Conservation (phyloP, 2,329 filamentous ascomycete species). For the Monilinia laxa region DNA sequence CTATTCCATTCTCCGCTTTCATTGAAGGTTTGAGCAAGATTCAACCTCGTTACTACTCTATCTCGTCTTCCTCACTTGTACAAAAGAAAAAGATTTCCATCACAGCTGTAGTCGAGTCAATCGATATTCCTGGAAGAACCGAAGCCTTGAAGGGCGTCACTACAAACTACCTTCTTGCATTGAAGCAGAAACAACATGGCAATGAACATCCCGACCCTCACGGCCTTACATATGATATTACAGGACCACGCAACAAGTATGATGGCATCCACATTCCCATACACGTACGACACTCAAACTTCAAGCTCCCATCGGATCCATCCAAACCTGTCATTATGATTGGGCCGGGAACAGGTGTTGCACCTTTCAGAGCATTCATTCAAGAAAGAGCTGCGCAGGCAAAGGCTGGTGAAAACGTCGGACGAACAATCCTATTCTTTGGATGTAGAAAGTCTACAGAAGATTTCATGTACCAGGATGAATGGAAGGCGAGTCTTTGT, state of each 20-base stretch:
- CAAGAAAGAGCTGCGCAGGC: slow-evolving; percentile 88
- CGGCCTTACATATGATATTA: slow-evolving; percentile 82
- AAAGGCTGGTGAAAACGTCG: slow-evolving; percentile 76
- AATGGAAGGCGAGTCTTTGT: slow-evolving; percentile 76
- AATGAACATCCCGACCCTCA: slow-evolving; percentile 79
- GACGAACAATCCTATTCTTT: slow-evolving; percentile 88
- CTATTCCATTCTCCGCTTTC: slow-evolving; percentile 88
- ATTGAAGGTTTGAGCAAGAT: slow-evolving; percentile 94
- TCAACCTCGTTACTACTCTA: slow-evolving; percentile 98
- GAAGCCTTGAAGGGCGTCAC: slow-evolving; percentile 88
- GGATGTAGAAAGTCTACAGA: slow-evolving; percentile 86
- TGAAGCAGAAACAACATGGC: slow-evolving; percentile 96
- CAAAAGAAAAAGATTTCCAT: slow-evolving; percentile 95
- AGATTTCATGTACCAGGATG: slow-evolving; percentile 87
- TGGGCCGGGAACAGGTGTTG: slow-evolving; percentile 93
- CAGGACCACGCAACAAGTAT: slow-evolving; percentile 92
- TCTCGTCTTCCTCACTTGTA: slow-evolving; percentile 92
- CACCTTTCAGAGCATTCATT: slow-evolving; percentile 92
- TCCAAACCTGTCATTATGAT: slow-evolving; percentile 94
- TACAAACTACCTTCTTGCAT: slow-evolving; percentile 91
- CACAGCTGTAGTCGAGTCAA: slow-evolving; percentile 89
- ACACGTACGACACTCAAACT: slow-evolving; percentile 96
- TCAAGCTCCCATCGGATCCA: slow-evolving; percentile 96
- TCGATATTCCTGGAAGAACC: slow-evolving; percentile 71
- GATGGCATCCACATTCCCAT: slow-evolving; percentile 93